These are phyloP conservation scores for Phylloboletellus chloephorus DNA, from an alignment of 1,284 basidiomycete genomes.

Conservation along the genomic window DNA sequence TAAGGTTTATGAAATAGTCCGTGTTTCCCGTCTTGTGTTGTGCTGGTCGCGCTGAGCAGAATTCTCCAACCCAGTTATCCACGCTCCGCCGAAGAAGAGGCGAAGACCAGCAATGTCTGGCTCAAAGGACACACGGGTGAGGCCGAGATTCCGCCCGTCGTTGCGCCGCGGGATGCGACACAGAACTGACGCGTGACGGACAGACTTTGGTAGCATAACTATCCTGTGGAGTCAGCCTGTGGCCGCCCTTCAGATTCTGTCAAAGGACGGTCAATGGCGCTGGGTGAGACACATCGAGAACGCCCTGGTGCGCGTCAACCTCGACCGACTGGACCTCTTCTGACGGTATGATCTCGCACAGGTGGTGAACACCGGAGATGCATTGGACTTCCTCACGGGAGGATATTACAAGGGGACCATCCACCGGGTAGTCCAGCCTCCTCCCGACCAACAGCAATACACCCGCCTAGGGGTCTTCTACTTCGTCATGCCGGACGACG, in stretches of 20 bases:
- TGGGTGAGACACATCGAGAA: constrained; percentile 58
- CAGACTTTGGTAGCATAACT: constrained; percentile 56
- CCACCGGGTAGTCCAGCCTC: constrained; percentile 42
- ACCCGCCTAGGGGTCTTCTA: constrained; percentile 43
- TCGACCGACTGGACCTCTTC: background rate
- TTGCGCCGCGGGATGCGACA: background rate
- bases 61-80: constrained; percentile 32
- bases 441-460: constrained; percentile 36
- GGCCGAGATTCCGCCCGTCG: constrained; percentile 1
- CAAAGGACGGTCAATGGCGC: constrained; percentile 48
- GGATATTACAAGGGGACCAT: constrained; percentile 46
- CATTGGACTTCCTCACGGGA: constrained; percentile 51
- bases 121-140: constrained; percentile 58
- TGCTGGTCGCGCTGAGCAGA: background rate
- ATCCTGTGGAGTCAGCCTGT: constrained; percentile 61
- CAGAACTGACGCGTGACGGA: background rate
- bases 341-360: constrained; percentile 10
- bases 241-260: constrained; percentile 52
- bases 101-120: constrained; percentile 52
- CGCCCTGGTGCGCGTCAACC: constrained; percentile 40
- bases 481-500: constrained; percentile 35
- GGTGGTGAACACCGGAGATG: constrained; percentile 57
- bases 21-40: background rate
- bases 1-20: constrained; percentile 46
- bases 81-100: constrained; percentile 49